Evolutionary conservation across 805 yeast species (phyloP), one percentile per base, ranked within the genome.

Genomic region (Candida oleophila): DNA sequence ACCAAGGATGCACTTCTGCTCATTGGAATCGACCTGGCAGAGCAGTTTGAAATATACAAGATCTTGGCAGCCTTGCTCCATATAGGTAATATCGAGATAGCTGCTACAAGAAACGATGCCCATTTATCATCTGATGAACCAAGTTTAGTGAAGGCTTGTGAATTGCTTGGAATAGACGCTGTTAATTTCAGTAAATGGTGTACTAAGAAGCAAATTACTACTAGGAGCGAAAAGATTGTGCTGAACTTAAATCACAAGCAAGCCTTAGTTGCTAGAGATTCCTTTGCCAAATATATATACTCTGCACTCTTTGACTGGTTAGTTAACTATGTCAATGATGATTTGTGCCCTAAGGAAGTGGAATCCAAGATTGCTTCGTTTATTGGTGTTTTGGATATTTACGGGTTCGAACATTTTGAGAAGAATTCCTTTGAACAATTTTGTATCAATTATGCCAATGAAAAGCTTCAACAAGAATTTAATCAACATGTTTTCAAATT

Each of bases 371-470:
- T 85, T 45, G 69, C 77, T 40, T 79, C 89, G 1, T 94, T 92
- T 58, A 92, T 92, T 59, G 99, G 99, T 65, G 98, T 92, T 25
- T 77, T 92, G 57, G 99, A 92, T 84, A 92, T 92, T 57, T 92
- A 92, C 62, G 99, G 99, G 20, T 92, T 92, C 65, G 99, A 92
- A 68, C 97, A 92, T 68, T 92, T 92, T 64, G 91, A 89, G 55
- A 83, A 81, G 59, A 92, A 92, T 69, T 90, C 97, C 7, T 92
- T 92, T 61, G 99, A 92, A 69, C 99, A 92, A 68, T 92, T 92
- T 68, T 92, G 99, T 73, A 91, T 91, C 69, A 91, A 91, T 66
- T 91, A 91, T 65, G 97, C 97, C 39, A 91, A 91, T 68, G 99
- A 92, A 72, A 92, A 92, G 69, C 77, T 92, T 57, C 98, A 92